Evolutionary conservation across 2,329 filamentous ascomycete species (phyloP), one percentile per base, ranked within the genome.

Genomic region (Penicillium sp.): DNA sequence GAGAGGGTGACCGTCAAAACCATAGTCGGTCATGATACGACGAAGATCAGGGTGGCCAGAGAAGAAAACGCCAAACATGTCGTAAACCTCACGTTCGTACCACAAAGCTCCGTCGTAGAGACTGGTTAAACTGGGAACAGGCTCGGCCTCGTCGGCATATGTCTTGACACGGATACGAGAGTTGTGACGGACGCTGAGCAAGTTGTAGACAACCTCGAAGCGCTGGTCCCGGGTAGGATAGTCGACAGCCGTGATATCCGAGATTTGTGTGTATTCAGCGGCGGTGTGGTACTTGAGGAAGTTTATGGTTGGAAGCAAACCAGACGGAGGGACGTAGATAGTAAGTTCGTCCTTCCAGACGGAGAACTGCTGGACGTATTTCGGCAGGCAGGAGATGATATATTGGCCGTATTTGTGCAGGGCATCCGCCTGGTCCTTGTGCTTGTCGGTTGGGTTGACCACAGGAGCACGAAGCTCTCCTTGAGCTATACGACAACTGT

Each of bases 271-370:
- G 80, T 89, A 99, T 76, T 99, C 94, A 74, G 94, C 93, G 49
- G 94, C 87, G 38, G 94, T 97, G 81, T 99, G 96, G 80, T 96
- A 89, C 79, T 97, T 97, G 68, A 99, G 82, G 80, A 99, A 99
- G 60, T 83, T 85, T 75, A 99, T 92, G 67, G 96, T 89, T 40
- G 94, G 94, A 65, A 97, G 84, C 66, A 97, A 86, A 64, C 91
- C 94, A 38, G 89, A 79, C 1, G 94, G 94, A 48, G 90, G 82
- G 69, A 97, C 94, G 77, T 95, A 93, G 73, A 97, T 90, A 66
- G 89, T 91, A 71, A 99, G 85, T 77, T 99, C 94, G 72, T 99
- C 94, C 80, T 99, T 99, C 94, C 94, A 99, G 56, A 99, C 93
- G 12, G 92, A 96, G 80, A 97, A 97, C 79, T 99, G 94, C 80